Percentiles rank a stretch among this genome's conserved stretches.
These are phyloP conservation scores for Candida ponderosae DNA, from an alignment of 805 yeast species.

Conservation along the genomic window DNA sequence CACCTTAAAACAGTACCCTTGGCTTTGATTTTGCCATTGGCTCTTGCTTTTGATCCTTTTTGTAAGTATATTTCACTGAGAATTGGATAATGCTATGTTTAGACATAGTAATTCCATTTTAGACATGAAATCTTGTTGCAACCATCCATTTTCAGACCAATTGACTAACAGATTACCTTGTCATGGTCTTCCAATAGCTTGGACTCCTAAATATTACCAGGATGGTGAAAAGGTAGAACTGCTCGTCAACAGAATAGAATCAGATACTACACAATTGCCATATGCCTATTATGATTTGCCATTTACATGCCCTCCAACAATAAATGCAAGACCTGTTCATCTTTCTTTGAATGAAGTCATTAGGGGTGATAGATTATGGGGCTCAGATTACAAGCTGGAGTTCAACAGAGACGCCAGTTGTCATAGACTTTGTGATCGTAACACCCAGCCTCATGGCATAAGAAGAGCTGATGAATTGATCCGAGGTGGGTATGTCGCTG, in stretches of 20 bases:
- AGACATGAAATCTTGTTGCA: no score
- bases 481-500: constrained; percentile 64
- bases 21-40: no score
- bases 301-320: constrained; percentile 68
- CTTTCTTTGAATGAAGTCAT: constrained; percentile 70
- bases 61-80: constrained; percentile 14
- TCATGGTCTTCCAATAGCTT: constrained; percentile 14
- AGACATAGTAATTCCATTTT: no score
- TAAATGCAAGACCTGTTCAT: constrained; percentile 48
- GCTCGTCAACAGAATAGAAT: constrained; percentile 69
- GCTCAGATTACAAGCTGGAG: constrained; percentile 56
- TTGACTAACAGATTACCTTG: no score
- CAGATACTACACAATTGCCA: constrained; percentile 71
- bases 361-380: constrained; percentile 75
- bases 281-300: constrained; percentile 71
- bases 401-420: constrained; percentile 67
- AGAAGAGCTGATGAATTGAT: constrained; percentile 54
- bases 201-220: constrained; percentile 29
- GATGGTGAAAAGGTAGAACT: constrained; percentile 60
- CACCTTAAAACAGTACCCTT: no score
- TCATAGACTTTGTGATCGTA: constrained; percentile 57
- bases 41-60: constrained; percentile 15
- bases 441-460: constrained; percentile 43
- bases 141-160: no score
- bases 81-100: no score